Percentiles rank a stretch among this genome's conserved stretches.
Evolutionary conservation across 306 rosid genomes (phyloP).

Genomic region (Rosa persica): DNA sequence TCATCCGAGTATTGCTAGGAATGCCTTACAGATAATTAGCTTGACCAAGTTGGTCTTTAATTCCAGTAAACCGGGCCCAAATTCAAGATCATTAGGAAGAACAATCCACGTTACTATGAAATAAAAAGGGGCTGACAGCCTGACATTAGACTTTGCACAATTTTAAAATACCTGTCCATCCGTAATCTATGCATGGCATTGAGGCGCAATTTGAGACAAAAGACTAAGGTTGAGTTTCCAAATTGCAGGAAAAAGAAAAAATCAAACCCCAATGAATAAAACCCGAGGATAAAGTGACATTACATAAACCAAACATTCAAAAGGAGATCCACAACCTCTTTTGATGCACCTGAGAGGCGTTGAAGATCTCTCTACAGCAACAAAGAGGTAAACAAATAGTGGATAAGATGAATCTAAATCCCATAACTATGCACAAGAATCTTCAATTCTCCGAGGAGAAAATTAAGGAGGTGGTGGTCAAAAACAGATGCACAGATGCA

Average conservation of each 20-base stretch:
- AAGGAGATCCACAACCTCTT: constrained; percentile 16
- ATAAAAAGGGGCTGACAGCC: no score
- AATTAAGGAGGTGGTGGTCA: background rate
- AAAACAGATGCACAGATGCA: constrained; percentile 9
- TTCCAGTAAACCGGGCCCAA: no score
- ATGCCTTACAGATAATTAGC: no score
- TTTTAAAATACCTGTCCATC: no score
- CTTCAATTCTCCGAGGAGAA: background rate
- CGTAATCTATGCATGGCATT: no score
- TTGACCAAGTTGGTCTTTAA: no score
- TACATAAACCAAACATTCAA: constrained; percentile 4
- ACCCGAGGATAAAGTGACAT: background rate
- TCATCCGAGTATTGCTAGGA: no score
- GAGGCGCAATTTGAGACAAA: no score
- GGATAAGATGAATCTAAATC: constrained; percentile 6
- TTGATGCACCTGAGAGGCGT: constrained; percentile 1
- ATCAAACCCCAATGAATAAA: constrained; percentile 10
- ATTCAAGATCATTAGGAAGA: no score
- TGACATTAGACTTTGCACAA: no score
- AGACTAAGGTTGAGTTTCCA: no score
- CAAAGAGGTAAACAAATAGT: background rate
- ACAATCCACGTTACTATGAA: no score
- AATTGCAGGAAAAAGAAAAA: background rate
- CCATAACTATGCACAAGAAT: background rate
- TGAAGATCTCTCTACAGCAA: background rate